A percentile compares a stretch with the other conserved stretches of the same genome.
phyloP scores from a whole-genome alignment of 257 asterid genomes.

The Solanum rostratum region DNA sequence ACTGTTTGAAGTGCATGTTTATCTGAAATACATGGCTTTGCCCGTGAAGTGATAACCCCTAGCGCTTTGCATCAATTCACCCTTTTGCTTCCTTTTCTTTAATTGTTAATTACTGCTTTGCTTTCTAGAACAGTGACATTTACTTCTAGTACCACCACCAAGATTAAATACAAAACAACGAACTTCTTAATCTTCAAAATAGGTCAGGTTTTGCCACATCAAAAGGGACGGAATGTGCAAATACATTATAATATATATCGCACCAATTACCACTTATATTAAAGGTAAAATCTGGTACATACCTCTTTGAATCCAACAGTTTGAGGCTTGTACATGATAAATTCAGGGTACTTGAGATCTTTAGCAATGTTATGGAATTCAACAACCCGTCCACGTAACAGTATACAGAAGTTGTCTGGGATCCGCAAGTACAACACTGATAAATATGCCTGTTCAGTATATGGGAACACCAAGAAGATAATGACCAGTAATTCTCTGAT shows the following conservation, averaged over 20 bases:
- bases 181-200: not conserved
- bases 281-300: not conserved
- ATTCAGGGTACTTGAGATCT: slow-evolving; percentile 72
- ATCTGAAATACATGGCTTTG: not conserved
- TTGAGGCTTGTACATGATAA: slow-evolving; percentile 68
- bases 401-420: slow-evolving; percentile 44
- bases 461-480: not conserved
- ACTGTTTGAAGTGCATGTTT: not conserved
- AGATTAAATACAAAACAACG: not conserved
- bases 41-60: not conserved
- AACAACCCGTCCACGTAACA: slow-evolving; percentile 64
- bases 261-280: not conserved
- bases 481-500: not conserved
- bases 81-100: not conserved
- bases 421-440: slow-evolving; percentile 62
- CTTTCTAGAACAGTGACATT: not conserved
- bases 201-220: not conserved
- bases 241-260: not conserved
- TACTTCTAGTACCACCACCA: not conserved
- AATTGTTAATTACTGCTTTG: not conserved
- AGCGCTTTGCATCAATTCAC: not conserved
- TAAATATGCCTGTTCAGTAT: slow-evolving; percentile 66
- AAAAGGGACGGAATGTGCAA: not conserved
- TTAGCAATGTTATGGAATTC: slow-evolving; percentile 58
- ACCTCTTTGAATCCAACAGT: slow-evolving; percentile 46